phyloP scores from a whole-genome alignment of 495 filamentous ascomycete species.

The Acidomyces sp. region DNA sequence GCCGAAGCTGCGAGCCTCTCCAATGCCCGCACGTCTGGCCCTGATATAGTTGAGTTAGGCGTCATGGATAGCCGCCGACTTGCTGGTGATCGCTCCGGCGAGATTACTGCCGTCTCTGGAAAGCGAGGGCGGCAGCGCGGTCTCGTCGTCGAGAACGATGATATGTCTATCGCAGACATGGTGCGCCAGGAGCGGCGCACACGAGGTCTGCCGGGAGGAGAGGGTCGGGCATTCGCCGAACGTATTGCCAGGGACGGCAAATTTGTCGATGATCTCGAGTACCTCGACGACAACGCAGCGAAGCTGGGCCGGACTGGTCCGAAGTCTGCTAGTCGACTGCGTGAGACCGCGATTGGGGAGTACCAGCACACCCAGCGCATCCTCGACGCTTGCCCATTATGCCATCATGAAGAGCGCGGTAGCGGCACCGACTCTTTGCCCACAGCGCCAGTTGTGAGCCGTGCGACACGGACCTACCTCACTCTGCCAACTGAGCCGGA shows the following conservation, averaged over 20 bases:
- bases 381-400: constrained; percentile 78
- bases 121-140: constrained; percentile 71
- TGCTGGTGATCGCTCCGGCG: constrained; percentile 55
- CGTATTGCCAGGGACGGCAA: constrained; percentile 84
- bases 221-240: constrained; percentile 71
- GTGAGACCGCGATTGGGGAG: constrained; percentile 74
- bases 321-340: constrained; percentile 77
- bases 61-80: constrained; percentile 84
- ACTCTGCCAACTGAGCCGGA: constrained; percentile 87
- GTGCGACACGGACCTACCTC: constrained; percentile 76
- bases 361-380: constrained; percentile 83
- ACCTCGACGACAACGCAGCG: constrained; percentile 90
- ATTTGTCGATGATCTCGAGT: constrained; percentile 88
- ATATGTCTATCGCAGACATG: constrained; percentile 96
- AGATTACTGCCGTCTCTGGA: constrained; percentile 61
- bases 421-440: constrained; percentile 45
- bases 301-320: constrained; percentile 84
- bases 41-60: constrained; percentile 64
- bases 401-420: constrained; percentile 66
- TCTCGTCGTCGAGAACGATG: constrained; percentile 73
- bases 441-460: constrained; percentile 75
- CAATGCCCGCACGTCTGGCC: constrained; percentile 39
- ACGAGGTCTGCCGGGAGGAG: constrained; percentile 54
- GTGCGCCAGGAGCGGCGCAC: constrained; percentile 76
- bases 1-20: constrained; percentile 44